Evolutionary conservation across 225 moss, liverwort and hornwort species (phyloP), one percentile per base, ranked within the genome.

Genomic region (Bryoerythrophyllum caledonicum): DNA sequence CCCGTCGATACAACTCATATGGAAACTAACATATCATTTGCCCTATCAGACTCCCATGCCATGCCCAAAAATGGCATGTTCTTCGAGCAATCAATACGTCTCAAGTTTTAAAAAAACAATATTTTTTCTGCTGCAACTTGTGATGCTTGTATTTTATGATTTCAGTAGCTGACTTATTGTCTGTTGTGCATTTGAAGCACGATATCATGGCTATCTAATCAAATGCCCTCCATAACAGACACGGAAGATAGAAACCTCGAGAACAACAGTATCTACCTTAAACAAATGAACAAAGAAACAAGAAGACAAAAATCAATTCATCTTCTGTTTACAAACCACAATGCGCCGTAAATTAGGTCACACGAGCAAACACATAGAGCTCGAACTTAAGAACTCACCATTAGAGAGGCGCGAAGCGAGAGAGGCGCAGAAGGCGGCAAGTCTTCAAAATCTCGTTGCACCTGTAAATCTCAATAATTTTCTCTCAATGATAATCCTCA

Each of bases 371-470:
- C n/a, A n/a, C n/a, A n/a, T n/a, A 67, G 26, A 43, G 6, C 60
- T 32, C 16, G 9, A 17, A 77, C 21, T 40, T 2, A 49, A 85
- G 65, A 40, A 76, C 80, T 88, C 67, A 99, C 97, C 97, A 99
- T 90, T n/a, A 99, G 71, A 16, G 97, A 99, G 65, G 82, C 89
- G 68, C 97, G 87, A 71, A 99, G 87, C n/a, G 93, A 99, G 30
- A 86, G 81, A 60, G 90, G 87, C 4, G 94, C 94, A 93, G 86
- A 88, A 26, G 85, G 88, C 55, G 97, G 97, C 81, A 99, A 90
- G 37, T 99, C 97, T 78, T 99, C 97, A 81, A 91, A 94, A 83
- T 99, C 97, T 35, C 94, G 89, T 81, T 99, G 93, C 76, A 99
- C 93, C 97, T 99, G 84, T 28, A 38, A 23, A 67, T 27, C 28